Conservation (phyloP, 306 rosid genomes). For the Trichosanthes truncata region DNA sequence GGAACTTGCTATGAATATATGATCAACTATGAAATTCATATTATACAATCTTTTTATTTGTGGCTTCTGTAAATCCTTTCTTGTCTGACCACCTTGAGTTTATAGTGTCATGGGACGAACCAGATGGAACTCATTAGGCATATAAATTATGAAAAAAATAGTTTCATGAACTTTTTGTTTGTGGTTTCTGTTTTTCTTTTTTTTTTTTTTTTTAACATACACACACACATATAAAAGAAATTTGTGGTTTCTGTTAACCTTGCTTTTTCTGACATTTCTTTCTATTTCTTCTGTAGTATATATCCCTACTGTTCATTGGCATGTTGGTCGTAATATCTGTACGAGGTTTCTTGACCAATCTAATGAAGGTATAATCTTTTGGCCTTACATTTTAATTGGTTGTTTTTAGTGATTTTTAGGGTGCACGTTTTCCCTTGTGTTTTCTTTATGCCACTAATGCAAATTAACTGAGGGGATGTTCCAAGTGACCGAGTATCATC, state of each 20-base stretch:
- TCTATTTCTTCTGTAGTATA: constrained; percentile 50
- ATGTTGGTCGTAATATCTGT: constrained; percentile 87
- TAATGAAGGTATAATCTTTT: constrained; percentile 68
- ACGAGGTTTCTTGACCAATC: constrained; percentile 91
- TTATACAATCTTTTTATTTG: neutral
- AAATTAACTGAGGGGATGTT: constrained; percentile 1
- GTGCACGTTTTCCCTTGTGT: neutral
- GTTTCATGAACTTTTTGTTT: neutral
- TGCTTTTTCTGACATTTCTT: constrained; percentile 9
- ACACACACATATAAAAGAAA: neutral
- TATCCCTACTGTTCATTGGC: constrained; percentile 85
- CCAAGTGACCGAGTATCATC: no score
- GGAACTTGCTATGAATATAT: neutral
- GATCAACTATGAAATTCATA: neutral
- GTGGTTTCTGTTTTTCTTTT: neutral
- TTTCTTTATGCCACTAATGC: neutral
- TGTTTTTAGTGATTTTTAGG: neutral
- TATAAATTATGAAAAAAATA: neutral
- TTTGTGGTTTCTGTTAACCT: constrained; percentile 5
- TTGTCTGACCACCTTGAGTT: neutral
- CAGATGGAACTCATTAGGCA: neutral
- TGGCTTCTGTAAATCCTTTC: constrained; percentile 1
- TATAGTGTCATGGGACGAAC: neutral
- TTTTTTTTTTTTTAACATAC: neutral
- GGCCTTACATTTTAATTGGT: neutral